Evolutionary conservation across 1,284 basidiomycete genomes (phyloP), one percentile per base, ranked within the genome.

Genomic region (Tilletia indica): DNA sequence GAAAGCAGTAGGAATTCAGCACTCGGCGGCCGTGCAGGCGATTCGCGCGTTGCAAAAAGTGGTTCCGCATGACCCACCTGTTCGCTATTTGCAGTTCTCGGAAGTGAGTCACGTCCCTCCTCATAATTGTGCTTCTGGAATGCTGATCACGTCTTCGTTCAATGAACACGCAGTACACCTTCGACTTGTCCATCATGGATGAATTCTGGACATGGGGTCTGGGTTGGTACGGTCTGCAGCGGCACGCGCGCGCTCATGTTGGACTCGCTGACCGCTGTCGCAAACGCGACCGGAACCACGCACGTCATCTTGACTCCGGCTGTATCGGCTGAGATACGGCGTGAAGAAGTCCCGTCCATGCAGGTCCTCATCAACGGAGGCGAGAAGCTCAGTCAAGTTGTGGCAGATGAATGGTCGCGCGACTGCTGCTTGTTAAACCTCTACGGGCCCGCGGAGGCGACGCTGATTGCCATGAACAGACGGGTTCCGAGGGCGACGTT

Each of bases 331-430:
- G 82, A 83, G 79, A 80, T 80, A 11, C 78, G 81, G 39, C 77
- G 84, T 8, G 70, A 74, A 45, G 74, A 77, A 0, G 78, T 84
- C 19, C 79, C 79, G 0, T 77, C 80, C 31, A 76, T 85, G 71
- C 75, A 80, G 63, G 81, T 84, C 34, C 74, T 85, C 73, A 85
- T 84, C 76, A 85, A 84, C 63, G 85, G 84, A 38, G 85, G 85
- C 31, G 85, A 85, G 64, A 85, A 85, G 73, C 77, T 85, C 16
- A 83, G 82, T 38, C 81, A 85, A 72, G 78, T 83, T 19, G 85
- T 85, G 4, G 84, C 85, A 0, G 84, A 85, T 67, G 77, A 78
- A 61, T 85, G 85, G 85, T 82, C 80, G 68, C 76, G 77, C 11
- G 78, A 81, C 8, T 85, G 81, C 76, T 77, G 77, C 48, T 73